Base-by-base conservation (phyloP, 2,329 filamentous ascomycete species). In the Epichloe hybrida region DNA sequence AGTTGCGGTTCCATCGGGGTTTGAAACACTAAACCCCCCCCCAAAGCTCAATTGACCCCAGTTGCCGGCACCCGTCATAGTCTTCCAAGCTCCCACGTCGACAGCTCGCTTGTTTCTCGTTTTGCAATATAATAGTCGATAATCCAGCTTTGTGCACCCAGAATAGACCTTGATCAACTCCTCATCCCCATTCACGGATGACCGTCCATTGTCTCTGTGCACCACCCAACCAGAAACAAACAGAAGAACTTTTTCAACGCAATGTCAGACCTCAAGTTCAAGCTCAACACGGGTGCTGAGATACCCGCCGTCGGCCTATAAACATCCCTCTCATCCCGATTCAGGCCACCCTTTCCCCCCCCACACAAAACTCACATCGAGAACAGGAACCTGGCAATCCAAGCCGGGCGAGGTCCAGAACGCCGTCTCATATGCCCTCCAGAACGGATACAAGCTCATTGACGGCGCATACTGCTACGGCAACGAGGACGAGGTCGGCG, bases 401-500 rank as follows among this genome's bases (percentile, higher is more conserved):
- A 70, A 69, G 3, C 72, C 77, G 0, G 80, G 78, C 43, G 70
- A 81, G 61, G 79, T 84, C 50, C 69, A 74, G 49, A 64, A 67
- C 1, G 80, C 81, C 34, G 80, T 84, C 38, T 67, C 72, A 46
- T 72, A 74, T 55, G 80, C 82, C 43, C 72, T 84, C 51, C 71
- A 75, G 59, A 61, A 65, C 52, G 77, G 76, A 17, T 80, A 81
- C 70, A 69, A 69, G 59, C 74, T 80, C 56, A 75, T 89, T 58
- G 85, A 89, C 69, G 78, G 80, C 57, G 83, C 85, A 5, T 87
- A 84, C 71, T 84, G 82, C 69, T 88, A 88, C 67, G 82, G 75
- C 58, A 90, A 94, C 66, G 88, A 95, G 69, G 77, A 84, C 46
- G 86, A 91, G 66, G 88, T 94, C 15, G 88, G 88, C 55, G 72